Evolutionary conservation across 1,139 yeast species (phyloP), one percentile per base, ranked within the genome.

Genomic region (Candida labiduridarum): DNA sequence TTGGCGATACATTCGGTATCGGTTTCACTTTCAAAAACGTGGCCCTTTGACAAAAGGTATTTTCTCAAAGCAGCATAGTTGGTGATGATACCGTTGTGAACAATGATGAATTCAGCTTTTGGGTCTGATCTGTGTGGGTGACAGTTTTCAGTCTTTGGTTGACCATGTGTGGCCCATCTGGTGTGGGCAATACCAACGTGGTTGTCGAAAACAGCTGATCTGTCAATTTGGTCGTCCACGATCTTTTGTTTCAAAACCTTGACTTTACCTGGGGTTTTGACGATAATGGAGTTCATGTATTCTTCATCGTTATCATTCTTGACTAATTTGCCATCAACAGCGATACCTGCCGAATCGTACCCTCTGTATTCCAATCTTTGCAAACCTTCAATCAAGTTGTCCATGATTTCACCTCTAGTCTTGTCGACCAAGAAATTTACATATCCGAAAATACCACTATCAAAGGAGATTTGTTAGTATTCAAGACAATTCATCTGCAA

Each of bases 101-200:
- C 98, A 56, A 95, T 87, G 38, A 89, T 84, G 64, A 95, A 95
- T 68, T 92, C 96, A 59, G 87, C 87, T 48, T 73, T 71, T 10
- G 80, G 79, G 67, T 90, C 99, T 0, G 97, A 89, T 60, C 95
- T 78, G 67, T 94, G 99, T 48, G 99, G 99, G 68, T 95, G 99
- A 69, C 98, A 94, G 77, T 95, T 95, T 57, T 73, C 66, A 53
- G 80, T 83, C 62, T 82, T 83, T 51, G 98, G 98, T 63, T 86
- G 89, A 71, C 99, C 99, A 71, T 95, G 99, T 43, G 99, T 95
- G 45, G 99, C 99, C 99, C 99, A 95, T 78, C 99, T 87, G 15
- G 99, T 95, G 72, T 95, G 99, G 39, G 99, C 98, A 68, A 95
- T 94, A 67, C 96, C 99, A 53, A 86, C 94, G 66, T 94, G 99